Conservation (phyloP, 345 rosid species). For the Sapria himalayana region DNA sequence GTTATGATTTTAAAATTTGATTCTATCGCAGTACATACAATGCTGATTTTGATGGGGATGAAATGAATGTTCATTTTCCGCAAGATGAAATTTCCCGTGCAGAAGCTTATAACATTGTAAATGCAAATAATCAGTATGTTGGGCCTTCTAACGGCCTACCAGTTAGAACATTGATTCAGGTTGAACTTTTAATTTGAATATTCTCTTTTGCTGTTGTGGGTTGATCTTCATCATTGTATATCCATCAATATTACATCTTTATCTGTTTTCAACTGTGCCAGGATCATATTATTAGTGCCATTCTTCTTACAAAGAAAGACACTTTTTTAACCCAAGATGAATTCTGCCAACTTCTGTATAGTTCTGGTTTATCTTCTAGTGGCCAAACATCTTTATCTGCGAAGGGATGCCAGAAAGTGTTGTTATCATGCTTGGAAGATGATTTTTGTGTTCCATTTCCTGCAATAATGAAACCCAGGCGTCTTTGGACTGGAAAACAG, state of each 20-base stretch:
- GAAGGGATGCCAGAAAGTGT: conserved; percentile 47
- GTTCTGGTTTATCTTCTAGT: conserved; percentile 48
- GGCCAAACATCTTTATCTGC: conserved; percentile 20
- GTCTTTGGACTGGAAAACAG: conserved; percentile 99
- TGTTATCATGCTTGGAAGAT: conserved; percentile 25
- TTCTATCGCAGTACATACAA: conserved; percentile 65
- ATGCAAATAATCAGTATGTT: conserved; percentile 92
- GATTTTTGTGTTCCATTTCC: conserved; percentile 28
- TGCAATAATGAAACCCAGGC: conserved; percentile 65
- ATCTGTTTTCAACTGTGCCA: conserved; percentile 17
- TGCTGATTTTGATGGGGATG: conserved; percentile 99
- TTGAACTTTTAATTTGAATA: conserved; percentile 9
- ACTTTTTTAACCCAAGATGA: conserved; percentile 54
- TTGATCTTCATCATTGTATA: conserved; percentile 5
- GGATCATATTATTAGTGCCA: conserved; percentile 90
- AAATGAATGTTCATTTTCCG: conserved; percentile 99
- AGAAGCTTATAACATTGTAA: conserved; percentile 91
- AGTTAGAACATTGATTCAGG: conserved; percentile 85
- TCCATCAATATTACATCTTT: conserved; percentile 3
- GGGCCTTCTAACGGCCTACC: conserved; percentile 95
- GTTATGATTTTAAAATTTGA: conserved; percentile 6
- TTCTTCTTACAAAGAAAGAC: conserved; percentile 72
- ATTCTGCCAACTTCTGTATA: conserved; percentile 61
- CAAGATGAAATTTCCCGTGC: conserved; percentile 99
- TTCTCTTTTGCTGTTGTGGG: not conserved